Base-by-base conservation (phyloP, 176 grass and related monocot species). In the Carex cristatella region DNA sequence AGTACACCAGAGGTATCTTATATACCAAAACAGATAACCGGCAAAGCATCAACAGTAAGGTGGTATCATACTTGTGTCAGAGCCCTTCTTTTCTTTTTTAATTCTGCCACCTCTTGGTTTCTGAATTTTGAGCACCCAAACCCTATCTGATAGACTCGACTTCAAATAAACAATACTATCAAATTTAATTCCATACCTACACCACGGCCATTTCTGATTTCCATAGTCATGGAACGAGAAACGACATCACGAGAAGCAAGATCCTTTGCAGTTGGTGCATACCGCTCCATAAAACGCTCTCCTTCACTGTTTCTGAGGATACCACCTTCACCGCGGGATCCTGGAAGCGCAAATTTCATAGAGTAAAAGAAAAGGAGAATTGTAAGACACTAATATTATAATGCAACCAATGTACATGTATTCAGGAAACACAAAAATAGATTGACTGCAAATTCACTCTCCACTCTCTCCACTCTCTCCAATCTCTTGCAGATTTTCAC, bases 231-330 rank as follows among this genome's bases (percentile, higher is more conserved):
- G 84, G 90, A 91, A 65, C 92, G 89, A 84, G 90, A 94, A 86
- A 94, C 92, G 46, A 94, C 92, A 55, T 94, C 92, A 85, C 88
- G 89, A 81, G 92, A 94, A 88, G 92, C 92, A 79, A 94, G 88
- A 87, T 92, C 92, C 81, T 94, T 94, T n/a, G 92, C 90, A 3
- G 79, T 87, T 37, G 92, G 90, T 42, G 92, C 92, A 80, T 94
- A 94, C 48, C 90, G 92, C 76, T 94, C 92, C 92, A 94, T 94
- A 80, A 94, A 94, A 73, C 90, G 88, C 84, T 94, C 92, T 70
- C 92, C 92, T 91, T 94, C 92, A 82, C 92, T 90, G 77, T 94
- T 94, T 79, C 92, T 89, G 84, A 94, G 92, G 56, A 94, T 94
- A 81, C 93, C 93, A 89, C 93, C 93, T 89, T 95, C 93, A 87